phyloP scores from a whole-genome alignment of 177 flowering plant genomes.

The Viscum album region DNA sequence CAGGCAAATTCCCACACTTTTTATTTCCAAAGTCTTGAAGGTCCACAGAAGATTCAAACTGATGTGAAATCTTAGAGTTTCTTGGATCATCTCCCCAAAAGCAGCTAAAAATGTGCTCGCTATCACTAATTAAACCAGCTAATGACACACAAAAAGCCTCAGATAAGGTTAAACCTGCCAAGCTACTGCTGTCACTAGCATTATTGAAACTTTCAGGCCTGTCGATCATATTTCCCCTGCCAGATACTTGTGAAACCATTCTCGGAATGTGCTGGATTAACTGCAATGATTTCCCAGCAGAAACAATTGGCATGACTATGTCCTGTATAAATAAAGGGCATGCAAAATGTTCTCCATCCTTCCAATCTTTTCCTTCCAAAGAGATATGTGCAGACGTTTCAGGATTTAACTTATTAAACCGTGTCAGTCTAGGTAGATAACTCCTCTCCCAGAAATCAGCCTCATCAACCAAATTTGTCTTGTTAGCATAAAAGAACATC shows the following conservation, averaged over 20 bases:
- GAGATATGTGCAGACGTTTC: slow-evolving; percentile 21
- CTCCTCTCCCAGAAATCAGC: slow-evolving; percentile 92
- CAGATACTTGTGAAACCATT: slow-evolving; percentile 15
- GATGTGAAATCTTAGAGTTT: slow-evolving; percentile 14
- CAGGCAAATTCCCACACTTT: slow-evolving; percentile 17
- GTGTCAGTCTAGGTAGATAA: slow-evolving; percentile 40
- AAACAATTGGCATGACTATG: slow-evolving; percentile 58
- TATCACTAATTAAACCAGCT: slow-evolving; percentile 62
- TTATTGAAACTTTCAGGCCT: slow-evolving; percentile 17
- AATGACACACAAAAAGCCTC: slow-evolving; percentile 72
- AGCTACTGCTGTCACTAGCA: slow-evolving; percentile 13
- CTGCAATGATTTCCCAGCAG: slow-evolving; percentile 96
- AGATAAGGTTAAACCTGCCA: slow-evolving; percentile 52
- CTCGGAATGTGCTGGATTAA: slow-evolving; percentile 54
- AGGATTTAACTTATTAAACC: slow-evolving; percentile 21
- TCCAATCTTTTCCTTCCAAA: slow-evolving; percentile 33
- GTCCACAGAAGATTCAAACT: slow-evolving; percentile 16
- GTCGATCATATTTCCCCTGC: slow-evolving; percentile 15
- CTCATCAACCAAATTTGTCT: slow-evolving; percentile 49
- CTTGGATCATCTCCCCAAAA: slow-evolving; percentile 32
- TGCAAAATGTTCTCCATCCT: slow-evolving; percentile 19
- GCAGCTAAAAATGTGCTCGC: slow-evolving; percentile 49
- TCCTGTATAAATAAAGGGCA: slow-evolving; percentile 77
- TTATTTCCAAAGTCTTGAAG: slow-evolving; percentile 16
- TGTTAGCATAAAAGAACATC: slow-evolving; percentile 82